Evolutionary conservation across 176 grass and related monocot species (phyloP), one percentile per base, ranked within the genome.

Genomic region (Oryza australiensis): DNA sequence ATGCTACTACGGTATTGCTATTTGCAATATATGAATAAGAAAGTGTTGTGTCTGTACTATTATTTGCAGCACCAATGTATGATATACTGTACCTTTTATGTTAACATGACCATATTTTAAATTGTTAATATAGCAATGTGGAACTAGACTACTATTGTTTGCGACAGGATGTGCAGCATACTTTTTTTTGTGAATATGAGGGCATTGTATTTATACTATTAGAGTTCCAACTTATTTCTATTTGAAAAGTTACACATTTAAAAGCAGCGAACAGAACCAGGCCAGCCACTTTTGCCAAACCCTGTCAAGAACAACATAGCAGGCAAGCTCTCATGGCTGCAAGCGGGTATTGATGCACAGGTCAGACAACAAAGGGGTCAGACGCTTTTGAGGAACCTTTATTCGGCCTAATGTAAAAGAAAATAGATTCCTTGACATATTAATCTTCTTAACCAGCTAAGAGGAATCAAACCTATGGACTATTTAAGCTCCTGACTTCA

Each of bases 1-100:
- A 9, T 83, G 48, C 73, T 73, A 74, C 2, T 46, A 73, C 38
- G 30, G 62, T 59, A 16, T 27, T 73, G 12, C 73, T 79, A 78
- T 49, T 18, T 83, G 23, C 8, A 68, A 62, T 14, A 67, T 14
- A 89, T 37, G 43, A 82, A 82, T 82, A 86, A 81, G 22, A 81
- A 73, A 42, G 34, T 73, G 35, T 5, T 82, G 72, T 74, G 64
- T 37, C 12, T 30, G 35, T 40, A 66, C 15, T 89, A 8, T 37
- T 85, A 65, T 53, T 82, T 74, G 63, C 29, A 70, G 38, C 32
- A 57, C 57, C 0, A 2, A 20, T 78, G 78, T 82, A 60, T 77
- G 40, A 30, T 32, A n/a, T 78, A 79, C 5, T 29, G 29, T 29
- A 37, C 66, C 70, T 27, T 27, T 67, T 16, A 66, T 78, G 64